phyloP scores from a whole-genome alignment of 2,329 filamentous ascomycete genomes.

The Trichoderma cornu-damae region DNA sequence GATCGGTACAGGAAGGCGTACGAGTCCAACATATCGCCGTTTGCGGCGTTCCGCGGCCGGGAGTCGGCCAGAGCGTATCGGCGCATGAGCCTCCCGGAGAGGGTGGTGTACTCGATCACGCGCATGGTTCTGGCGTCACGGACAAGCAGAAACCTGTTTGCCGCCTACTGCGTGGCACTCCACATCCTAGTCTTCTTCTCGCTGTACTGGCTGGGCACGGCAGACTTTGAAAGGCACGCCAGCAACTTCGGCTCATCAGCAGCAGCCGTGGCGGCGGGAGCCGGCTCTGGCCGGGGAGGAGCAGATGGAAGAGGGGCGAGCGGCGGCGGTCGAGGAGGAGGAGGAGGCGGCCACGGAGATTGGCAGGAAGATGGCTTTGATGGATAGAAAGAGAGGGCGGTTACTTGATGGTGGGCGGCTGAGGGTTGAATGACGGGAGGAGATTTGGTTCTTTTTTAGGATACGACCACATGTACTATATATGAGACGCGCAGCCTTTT shows the following conservation, averaged over 20 bases:
- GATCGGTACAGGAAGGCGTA: slow-evolving; percentile 90
- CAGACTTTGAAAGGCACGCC: slow-evolving; percentile 58
- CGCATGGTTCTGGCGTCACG: slow-evolving; percentile 85
- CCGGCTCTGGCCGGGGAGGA: slow-evolving; percentile 28
- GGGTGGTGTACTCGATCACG: slow-evolving; percentile 84
- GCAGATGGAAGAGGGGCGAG: slow-evolving; percentile 16
- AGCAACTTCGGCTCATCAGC: slow-evolving; percentile 49
- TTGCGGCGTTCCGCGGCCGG: slow-evolving; percentile 89
- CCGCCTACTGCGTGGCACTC: slow-evolving; percentile 80
- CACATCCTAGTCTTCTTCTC: slow-evolving; percentile 84
- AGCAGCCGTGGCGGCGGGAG: slow-evolving; percentile 40
- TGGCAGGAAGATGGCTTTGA: slow-evolving; percentile 62
- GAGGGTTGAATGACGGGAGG: not conserved
- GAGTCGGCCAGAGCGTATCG: slow-evolving; percentile 88
- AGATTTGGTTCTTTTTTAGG: not conserved
- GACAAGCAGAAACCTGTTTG: slow-evolving; percentile 89
- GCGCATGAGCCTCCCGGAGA: slow-evolving; percentile 86
- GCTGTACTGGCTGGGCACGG: slow-evolving; percentile 75
- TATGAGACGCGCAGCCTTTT: slow-evolving; percentile 1
- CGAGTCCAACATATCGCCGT: slow-evolving; percentile 91
- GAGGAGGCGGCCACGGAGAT: slow-evolving; percentile 43
- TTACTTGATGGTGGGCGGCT: not conserved
- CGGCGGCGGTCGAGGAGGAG: too few species aligned
- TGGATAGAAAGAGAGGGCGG: slow-evolving; percentile 29
- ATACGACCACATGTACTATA: slow-evolving; percentile 10